These are phyloP conservation scores for Wallacemonas sp. DNA, from an alignment of 208 protist genomes.

Conservation along the genomic window DNA sequence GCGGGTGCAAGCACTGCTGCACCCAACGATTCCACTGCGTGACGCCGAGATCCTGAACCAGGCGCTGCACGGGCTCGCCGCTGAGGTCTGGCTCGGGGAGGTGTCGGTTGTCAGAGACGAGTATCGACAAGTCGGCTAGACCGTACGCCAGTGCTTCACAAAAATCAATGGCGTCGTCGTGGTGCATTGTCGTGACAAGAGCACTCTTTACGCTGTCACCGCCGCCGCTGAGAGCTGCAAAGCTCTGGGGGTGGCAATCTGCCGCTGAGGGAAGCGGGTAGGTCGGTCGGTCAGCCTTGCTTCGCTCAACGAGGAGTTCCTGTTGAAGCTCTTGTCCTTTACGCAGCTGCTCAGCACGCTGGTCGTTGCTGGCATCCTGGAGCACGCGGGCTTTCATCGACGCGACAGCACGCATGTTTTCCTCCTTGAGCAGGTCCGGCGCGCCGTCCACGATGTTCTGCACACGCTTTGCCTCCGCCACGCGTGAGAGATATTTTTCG, in stretches of 20 bases:
- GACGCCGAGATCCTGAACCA: constrained; percentile 59
- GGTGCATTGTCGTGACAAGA: not conserved
- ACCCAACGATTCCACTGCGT: constrained; percentile 71
- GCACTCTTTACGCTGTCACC: not conserved
- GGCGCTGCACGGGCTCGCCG: constrained; percentile 42
- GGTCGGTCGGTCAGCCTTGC: not conserved
- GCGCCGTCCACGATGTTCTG: constrained; percentile 34
- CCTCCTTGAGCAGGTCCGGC: constrained; percentile 28
- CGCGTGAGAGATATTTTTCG: constrained; percentile 20
- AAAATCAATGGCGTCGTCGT: constrained; percentile 20
- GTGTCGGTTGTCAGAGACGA: constrained; percentile 75
- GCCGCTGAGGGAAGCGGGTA: not conserved
- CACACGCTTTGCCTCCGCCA: constrained; percentile 21
- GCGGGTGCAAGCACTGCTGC: constrained; percentile 33
- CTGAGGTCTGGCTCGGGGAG: constrained; percentile 23
- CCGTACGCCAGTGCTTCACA: constrained; percentile 45
- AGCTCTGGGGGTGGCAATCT: not conserved
- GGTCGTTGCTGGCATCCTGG: constrained; percentile 1
- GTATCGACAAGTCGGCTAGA: constrained; percentile 57
- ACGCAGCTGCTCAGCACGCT: constrained; percentile 14
- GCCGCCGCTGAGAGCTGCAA: not conserved
- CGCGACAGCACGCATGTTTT: constrained; percentile 15
- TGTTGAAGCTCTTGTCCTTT: constrained; percentile 7
- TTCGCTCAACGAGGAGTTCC: constrained; percentile 10
- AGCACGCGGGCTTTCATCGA: not conserved